phyloP scores from a whole-genome alignment of 768 basidiomycete genomes.

The Podaxis pistillaris region DNA sequence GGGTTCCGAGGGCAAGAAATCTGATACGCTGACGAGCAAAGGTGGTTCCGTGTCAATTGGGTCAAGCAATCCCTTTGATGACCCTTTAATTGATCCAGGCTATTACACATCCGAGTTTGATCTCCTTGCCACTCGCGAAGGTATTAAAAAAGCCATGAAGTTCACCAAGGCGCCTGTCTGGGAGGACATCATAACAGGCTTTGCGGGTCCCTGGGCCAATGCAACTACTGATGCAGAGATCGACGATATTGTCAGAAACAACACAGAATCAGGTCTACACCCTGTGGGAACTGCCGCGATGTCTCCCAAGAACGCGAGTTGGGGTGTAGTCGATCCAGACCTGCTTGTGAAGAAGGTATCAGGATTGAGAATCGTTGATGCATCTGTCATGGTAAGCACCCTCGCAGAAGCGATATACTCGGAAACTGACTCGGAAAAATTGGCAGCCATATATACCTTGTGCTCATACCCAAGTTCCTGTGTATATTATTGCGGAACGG shows the following conservation, averaged over 20 bases:
- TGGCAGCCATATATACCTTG: conserved; percentile 16
- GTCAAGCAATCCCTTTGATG: conserved; percentile 24
- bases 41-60: conserved; percentile 21
- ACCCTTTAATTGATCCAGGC: conserved; percentile 20
- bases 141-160: conserved; percentile 15
- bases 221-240: conserved; percentile 15
- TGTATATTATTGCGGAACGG: conserved; percentile 19
- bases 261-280: conserved; percentile 26
- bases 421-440: not conserved
- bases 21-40: not conserved
- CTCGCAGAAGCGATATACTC: not conserved
- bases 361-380: conserved; percentile 40
- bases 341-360: conserved; percentile 32
- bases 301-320: conserved; percentile 23
- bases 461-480: conserved; percentile 16
- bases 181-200: conserved; percentile 16
- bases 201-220: conserved; percentile 7
- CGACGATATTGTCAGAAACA: conserved; percentile 20
- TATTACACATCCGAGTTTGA: conserved; percentile 14
- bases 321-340: conserved; percentile 37
- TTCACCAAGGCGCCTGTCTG: conserved; percentile 23
- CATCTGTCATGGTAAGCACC: conserved; percentile 31
- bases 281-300: conserved; percentile 32
- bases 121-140: conserved; percentile 19
- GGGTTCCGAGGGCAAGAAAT: not conserved